phyloP scores from a whole-genome alignment of 495 filamentous ascomycete species.

The Penicillium silybi region DNA sequence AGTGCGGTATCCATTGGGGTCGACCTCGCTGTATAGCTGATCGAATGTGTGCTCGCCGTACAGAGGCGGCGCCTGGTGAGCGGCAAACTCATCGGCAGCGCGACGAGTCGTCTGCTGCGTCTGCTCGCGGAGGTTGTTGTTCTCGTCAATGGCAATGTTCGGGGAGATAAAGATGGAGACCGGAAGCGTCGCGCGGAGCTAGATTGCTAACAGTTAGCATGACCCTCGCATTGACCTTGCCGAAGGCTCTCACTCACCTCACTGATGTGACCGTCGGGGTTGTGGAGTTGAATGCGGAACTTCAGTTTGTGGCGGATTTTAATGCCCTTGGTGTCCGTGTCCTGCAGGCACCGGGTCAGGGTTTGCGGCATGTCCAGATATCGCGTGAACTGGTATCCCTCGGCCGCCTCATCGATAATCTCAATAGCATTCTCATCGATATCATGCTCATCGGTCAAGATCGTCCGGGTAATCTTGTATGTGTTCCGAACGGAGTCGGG shows the following conservation, averaged over 20 bases:
- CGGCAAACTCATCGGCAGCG: constrained; percentile 35
- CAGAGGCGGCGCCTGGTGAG: constrained; percentile 70
- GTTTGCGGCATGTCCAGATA: constrained; percentile 70
- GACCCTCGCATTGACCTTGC: neutral
- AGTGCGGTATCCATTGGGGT: constrained; percentile 71
- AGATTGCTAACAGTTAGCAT: neutral
- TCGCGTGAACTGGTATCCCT: constrained; percentile 70
- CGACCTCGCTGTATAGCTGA: constrained; percentile 81
- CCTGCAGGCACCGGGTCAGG: constrained; percentile 76
- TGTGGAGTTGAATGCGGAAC: constrained; percentile 80
- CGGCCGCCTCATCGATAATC: constrained; percentile 68
- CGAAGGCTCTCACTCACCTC: constrained; percentile 52
- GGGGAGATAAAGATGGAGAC: constrained; percentile 93
- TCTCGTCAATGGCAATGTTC: constrained; percentile 75
- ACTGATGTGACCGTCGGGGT: constrained; percentile 89
- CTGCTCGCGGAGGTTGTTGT: constrained; percentile 64
- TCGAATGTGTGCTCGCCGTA: constrained; percentile 88
- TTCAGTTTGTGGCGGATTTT: constrained; percentile 84
- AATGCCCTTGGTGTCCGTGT: constrained; percentile 77
- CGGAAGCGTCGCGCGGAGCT: constrained; percentile 81
- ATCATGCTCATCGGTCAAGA: constrained; percentile 59
- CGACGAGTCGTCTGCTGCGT: constrained; percentile 36
- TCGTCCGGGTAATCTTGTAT: constrained; percentile 58
- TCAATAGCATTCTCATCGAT: constrained; percentile 58
- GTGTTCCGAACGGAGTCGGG: constrained; percentile 50